Evolutionary conservation across 2,329 filamentous ascomycete species (phyloP).

Genomic region (Penicillium sp.): DNA sequence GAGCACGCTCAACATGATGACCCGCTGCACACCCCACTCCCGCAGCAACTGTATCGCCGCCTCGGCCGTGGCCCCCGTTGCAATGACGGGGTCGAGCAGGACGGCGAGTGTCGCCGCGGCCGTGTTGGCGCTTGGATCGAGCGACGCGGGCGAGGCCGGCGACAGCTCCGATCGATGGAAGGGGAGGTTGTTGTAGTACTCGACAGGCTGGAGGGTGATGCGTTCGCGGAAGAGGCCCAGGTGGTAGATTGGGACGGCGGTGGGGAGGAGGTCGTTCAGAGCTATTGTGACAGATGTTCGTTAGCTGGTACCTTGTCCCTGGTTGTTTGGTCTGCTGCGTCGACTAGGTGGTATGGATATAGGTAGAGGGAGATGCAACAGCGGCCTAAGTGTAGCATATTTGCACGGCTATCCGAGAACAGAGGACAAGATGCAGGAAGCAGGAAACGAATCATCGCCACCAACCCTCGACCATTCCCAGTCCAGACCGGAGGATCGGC

Average conservation of each 20-base stretch:
- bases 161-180: conserved; percentile 48
- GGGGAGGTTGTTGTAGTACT: conserved; percentile 98
- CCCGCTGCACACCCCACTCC: conserved; percentile 85
- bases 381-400: too few relatives aligned
- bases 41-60: conserved; percentile 84
- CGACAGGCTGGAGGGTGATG: conserved; percentile 79
- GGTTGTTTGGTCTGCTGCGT: too few relatives aligned
- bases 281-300: conserved; percentile 47
- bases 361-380: too few relatives aligned
- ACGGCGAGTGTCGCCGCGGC: conserved; percentile 65
- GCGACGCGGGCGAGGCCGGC: conserved; percentile 27
- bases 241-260: conserved; percentile 80
- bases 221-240: conserved; percentile 93
- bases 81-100: conserved; percentile 87
- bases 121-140: conserved; percentile 31
- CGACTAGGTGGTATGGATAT: too few relatives aligned
- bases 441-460: neutral
- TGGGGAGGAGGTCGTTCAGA: conserved; percentile 76
- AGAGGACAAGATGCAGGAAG: neutral
- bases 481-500: conserved; percentile 86
- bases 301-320: too few relatives aligned
- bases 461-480: conserved; percentile 85
- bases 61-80: conserved; percentile 83
- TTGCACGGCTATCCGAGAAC: too few relatives aligned
- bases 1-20: conserved; percentile 73